Percentiles rank a stretch among this genome's conserved stretches.
Conservation (phyloP, 2,329 filamentous ascomycete genomes). For the Fusarium sterilihyphosum region DNA sequence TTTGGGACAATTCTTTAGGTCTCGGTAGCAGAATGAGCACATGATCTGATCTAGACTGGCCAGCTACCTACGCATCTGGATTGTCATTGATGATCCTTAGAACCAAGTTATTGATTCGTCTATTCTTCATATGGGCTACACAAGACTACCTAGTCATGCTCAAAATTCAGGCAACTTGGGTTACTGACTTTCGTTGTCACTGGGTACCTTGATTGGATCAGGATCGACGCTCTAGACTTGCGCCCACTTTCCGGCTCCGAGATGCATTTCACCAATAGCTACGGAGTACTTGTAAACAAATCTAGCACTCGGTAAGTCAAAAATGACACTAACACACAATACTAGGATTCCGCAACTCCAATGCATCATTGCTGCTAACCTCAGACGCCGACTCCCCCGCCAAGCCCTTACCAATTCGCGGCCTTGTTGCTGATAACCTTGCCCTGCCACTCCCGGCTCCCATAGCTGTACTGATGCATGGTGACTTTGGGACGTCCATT, state of each 20-base stretch:
- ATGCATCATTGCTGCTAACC: no score
- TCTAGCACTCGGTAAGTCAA: background rate
- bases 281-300: accelerated
- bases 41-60: background rate
- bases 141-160: background rate
- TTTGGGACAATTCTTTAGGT: no score
- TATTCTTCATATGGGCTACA: background rate
- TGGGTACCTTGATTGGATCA: no score
- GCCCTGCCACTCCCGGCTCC: background rate
- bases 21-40: no score
- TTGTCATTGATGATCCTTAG: background rate
- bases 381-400: accelerated
- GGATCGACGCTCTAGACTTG: no score
- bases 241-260: accelerated
- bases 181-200: background rate
- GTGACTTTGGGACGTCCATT: background rate
- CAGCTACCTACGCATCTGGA: background rate
- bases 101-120: background rate
- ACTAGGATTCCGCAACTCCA: background rate
- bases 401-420: background rate
- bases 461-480: background rate
- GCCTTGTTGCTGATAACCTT: background rate
- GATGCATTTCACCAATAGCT: background rate
- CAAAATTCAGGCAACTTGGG: background rate
- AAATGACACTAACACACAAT: accelerated